Evolutionary conservation across 495 filamentous ascomycete species (phyloP), one percentile per base, ranked within the genome.

Genomic region (Hypomontagnella submonticulosa): DNA sequence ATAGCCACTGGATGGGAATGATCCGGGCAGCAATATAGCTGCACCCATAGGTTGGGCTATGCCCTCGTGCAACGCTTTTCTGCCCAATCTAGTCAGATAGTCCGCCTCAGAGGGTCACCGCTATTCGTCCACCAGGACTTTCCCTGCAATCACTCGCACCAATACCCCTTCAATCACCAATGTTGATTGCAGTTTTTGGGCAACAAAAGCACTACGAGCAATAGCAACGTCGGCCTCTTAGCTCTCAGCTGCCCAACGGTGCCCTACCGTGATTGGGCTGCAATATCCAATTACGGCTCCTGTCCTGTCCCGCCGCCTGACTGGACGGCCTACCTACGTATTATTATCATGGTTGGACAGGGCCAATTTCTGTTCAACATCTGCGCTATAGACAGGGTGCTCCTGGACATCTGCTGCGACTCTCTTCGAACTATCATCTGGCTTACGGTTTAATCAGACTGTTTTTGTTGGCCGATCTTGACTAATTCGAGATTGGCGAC

Each of bases 71-170:
- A 57, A 68, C 66, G 37, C 47, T 65, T 66, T 72, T 49, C 56
- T 73, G 71, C 71, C 71, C 71, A 72, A 73, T 72, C 65, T 65
- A 70, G 69, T 63, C 66, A 61, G 58, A 64, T 66, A 55, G 69
- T 51, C 56, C 56, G 23, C 40, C 65, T 61, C 30, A 42, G 43
- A 46, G 50, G 51, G 69, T 66, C 71, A 73, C 71, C 69, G 66
- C 71, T 44, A 65, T 71, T 70, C 60, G 58, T 62, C 46, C 49
- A 41, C 62, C 52, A 59, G 59, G 69, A 57, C 50, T 37, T 63
- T 55, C 67, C 71, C 67, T 66, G 53, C 56, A 65, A 67, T 56
- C 40, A 42, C 40, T 13, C 23, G 63, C 19, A 53, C 66, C 63
- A 63, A 54, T 63, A 60, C 48, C 54, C 55, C 53, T 55, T 51